Evolutionary conservation across 768 basidiomycete genomes (phyloP), one percentile per base, ranked within the genome.

Genomic region (Leccinellum luteum): DNA sequence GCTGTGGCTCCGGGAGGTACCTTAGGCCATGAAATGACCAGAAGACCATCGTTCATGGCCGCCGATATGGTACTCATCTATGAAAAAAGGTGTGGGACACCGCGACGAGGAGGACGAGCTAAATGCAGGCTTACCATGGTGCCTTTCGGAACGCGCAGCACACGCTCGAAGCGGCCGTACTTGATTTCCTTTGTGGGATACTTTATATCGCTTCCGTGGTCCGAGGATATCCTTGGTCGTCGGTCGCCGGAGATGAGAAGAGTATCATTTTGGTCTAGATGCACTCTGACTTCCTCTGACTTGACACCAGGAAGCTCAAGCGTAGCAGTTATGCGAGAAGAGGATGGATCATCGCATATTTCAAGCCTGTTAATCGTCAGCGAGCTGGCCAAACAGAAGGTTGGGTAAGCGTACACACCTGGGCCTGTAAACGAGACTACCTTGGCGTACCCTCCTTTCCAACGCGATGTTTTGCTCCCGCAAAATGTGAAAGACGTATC

Each of bases 231-330:
- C 35, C 51, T 63, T 0, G 59, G 50, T 0, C 38, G 55, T 4
- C 77, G 73, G 45, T 72, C 68, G 13, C 77, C 78, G 3, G 74
- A 73, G 44, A 78, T 56, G 44, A 75, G 60, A 17, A 78, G 69
- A 0, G 54, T 49, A 3, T 66, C 65, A 56, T 66, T 57, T 32
- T 61, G 62, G 34, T 74, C 72, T 0, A 78, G 61, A 28, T 70
- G 69, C 6, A 79, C 69, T 12, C 58, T 64, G 4, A 78, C 59
- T 14, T 77, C 70, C 21, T 74, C 69, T 19, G 68, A 64, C 28
- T 69, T 70, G 54, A 79, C 62, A 19, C 77, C 77, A 17, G 77
- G 77, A 17, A 79, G 68, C 54, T 78, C 77, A 9, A 78, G 66
- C 1, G 64, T 63, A 7, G 78, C 76, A 17, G 66, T 68, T 44